Evolutionary conservation across 2,329 filamentous ascomycete genomes (phyloP).

Genomic region (Graphilbum ipis-grandicollis): DNA sequence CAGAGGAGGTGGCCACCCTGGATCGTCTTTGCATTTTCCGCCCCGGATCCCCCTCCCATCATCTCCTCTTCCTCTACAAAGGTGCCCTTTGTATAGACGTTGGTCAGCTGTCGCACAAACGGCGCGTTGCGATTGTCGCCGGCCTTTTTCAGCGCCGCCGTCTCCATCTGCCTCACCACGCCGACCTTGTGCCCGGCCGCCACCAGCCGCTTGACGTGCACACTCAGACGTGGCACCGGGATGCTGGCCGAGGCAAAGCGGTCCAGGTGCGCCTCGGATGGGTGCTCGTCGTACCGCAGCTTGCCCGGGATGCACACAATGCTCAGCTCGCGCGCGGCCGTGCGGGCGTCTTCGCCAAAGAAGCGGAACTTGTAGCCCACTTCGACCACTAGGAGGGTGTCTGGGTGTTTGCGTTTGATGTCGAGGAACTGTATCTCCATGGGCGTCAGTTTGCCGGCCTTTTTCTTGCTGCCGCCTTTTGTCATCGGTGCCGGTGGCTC

Average conservation of each 20-base stretch:
- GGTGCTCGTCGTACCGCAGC: conserved; percentile 82
- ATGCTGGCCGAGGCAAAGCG: conserved; percentile 93
- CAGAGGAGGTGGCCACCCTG: conserved; percentile 81
- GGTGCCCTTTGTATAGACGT: conserved; percentile 93
- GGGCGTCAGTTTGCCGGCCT: conserved; percentile 66
- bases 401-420: conserved; percentile 80
- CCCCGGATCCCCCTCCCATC: conserved; percentile 18
- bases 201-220: conserved; percentile 87
- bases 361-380: conserved; percentile 98
- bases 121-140: conserved; percentile 88
- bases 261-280: conserved; percentile 80
- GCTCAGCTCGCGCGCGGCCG: conserved; percentile 74
- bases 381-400: conserved; percentile 80
- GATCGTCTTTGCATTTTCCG: conserved; percentile 31
- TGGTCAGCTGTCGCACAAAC: conserved; percentile 84
- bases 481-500: conserved; percentile 56
- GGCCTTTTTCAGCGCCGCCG: conserved; percentile 84
- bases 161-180: conserved; percentile 86
- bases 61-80: conserved; percentile 87
- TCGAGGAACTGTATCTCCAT: conserved; percentile 89
- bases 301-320: conserved; percentile 97
- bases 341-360: conserved; percentile 85
- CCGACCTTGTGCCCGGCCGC: conserved; percentile 91
- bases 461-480: no score
- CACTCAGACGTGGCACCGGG: conserved; percentile 74